Evolutionary conservation across 2,329 filamentous ascomycete species (phyloP).

Genomic region (Lasiodiplodia gonubiensis): DNA sequence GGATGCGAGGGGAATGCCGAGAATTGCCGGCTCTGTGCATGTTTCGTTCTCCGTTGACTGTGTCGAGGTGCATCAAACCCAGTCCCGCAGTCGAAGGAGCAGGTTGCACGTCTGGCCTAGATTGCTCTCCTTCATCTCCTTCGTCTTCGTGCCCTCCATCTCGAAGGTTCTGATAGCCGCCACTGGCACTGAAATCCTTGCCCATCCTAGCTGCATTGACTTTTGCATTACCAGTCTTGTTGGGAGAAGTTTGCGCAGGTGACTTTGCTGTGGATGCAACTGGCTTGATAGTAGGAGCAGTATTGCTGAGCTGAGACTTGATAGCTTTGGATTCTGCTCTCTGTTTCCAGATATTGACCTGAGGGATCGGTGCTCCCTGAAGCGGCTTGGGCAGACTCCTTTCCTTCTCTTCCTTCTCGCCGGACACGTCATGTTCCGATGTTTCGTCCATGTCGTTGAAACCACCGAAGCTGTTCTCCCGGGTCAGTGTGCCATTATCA

Average conservation of each 20-base stretch:
- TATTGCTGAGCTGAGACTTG: constrained; percentile 44
- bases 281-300: constrained; percentile 44
- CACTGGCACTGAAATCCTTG: too few relatives aligned
- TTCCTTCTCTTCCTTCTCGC: constrained; percentile 50
- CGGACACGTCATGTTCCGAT: constrained; percentile 37
- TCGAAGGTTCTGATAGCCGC: too few relatives aligned
- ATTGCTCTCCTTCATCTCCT: too few relatives aligned
- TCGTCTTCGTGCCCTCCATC: too few relatives aligned
- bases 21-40: constrained; percentile 12
- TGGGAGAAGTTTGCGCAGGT: constrained; percentile 32
- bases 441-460: constrained; percentile 55
- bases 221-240: constrained; percentile 28
- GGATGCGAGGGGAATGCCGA: constrained; percentile 8
- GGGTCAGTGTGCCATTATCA: constrained; percentile 50
- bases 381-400: constrained; percentile 62
- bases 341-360: constrained; percentile 88
- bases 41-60: too few relatives aligned
- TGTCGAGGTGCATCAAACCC: too few relatives aligned
- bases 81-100: too few relatives aligned
- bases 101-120: too few relatives aligned
- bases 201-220: constrained; percentile 35
- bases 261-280: constrained; percentile 20
- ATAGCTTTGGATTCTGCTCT: constrained; percentile 63
- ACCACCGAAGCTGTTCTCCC: constrained; percentile 39
- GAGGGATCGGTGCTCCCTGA: constrained; percentile 79